These are phyloP conservation scores for Butyriboletus loyo DNA, from an alignment of 768 basidiomycete species.

Conservation along the genomic window DNA sequence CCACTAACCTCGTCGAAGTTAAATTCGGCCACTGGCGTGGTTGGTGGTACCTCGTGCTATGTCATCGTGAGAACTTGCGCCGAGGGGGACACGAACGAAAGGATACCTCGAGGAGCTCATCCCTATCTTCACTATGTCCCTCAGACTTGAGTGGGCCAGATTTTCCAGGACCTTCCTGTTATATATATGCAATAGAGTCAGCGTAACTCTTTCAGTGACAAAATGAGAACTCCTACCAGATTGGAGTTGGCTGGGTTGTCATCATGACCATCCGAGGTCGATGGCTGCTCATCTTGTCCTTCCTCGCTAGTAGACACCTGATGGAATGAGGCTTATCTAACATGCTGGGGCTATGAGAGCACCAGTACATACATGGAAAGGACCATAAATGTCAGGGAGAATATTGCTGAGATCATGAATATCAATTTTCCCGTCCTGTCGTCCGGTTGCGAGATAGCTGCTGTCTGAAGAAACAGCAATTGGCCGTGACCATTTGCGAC, in stretches of 20 bases:
- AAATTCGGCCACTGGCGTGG: not conserved
- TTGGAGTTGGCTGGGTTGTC: not conserved
- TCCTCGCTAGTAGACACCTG: not conserved
- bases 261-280: too few species aligned
- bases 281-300: too few species aligned
- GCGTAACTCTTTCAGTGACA: not conserved
- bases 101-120: not conserved
- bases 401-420: not conserved
- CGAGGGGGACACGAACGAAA: not conserved
- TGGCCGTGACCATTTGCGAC: accelerated
- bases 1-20: not conserved
- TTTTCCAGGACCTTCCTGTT: not conserved
- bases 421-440: not conserved
- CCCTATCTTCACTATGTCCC: not conserved
- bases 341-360: not conserved
- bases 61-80: not conserved
- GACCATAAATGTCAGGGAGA: not conserved
- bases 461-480: not conserved
- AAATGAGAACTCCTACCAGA: not conserved
- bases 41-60: not conserved
- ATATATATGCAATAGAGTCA: not conserved
- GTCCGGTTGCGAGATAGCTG: not conserved
- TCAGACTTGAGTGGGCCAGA: not conserved
- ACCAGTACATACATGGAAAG: not conserved
- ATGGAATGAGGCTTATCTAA: not conserved